A percentile compares a stretch with the other conserved stretches of the same genome.
Evolutionary conservation across 177 flowering plant species (phyloP).

Genomic region (Vitis hybrid): DNA sequence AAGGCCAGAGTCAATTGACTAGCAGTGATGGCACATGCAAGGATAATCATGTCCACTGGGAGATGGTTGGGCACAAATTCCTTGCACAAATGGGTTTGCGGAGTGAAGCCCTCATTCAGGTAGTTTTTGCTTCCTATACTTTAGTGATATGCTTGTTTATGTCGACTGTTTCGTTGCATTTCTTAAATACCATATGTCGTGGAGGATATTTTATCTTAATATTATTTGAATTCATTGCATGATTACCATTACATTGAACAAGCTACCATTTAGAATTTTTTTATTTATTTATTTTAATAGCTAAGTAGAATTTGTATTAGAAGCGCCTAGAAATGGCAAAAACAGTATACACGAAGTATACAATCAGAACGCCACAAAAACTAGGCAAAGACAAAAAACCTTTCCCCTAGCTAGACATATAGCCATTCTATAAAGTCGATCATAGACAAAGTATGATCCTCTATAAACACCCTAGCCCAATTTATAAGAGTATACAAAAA

Average conservation of each 20-base stretch:
- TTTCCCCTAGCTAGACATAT: too few relatives aligned
- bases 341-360: too few relatives aligned
- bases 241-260: neutral
- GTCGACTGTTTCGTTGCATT: neutral
- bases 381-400: too few relatives aligned
- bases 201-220: neutral
- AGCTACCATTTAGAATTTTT: too few relatives aligned
- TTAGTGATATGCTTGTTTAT: neutral
- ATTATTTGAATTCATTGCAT: constrained; percentile 2
- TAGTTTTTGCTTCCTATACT: neutral
- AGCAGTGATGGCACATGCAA: constrained; percentile 1
- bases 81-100: constrained; percentile 29
- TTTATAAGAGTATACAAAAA: too few relatives aligned
- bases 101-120: constrained; percentile 33
- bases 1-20: constrained; percentile 9
- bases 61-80: constrained; percentile 25
- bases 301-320: too few relatives aligned
- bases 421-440: too few relatives aligned
- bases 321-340: too few relatives aligned
- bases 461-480: too few relatives aligned
- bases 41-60: constrained; percentile 16
- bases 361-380: too few relatives aligned
- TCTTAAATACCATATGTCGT: neutral
- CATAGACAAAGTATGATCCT: too few relatives aligned
- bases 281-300: too few relatives aligned